Base-by-base conservation (phyloP, 2,329 filamentous ascomycete species). In the Cytospora schulzeri region DNA sequence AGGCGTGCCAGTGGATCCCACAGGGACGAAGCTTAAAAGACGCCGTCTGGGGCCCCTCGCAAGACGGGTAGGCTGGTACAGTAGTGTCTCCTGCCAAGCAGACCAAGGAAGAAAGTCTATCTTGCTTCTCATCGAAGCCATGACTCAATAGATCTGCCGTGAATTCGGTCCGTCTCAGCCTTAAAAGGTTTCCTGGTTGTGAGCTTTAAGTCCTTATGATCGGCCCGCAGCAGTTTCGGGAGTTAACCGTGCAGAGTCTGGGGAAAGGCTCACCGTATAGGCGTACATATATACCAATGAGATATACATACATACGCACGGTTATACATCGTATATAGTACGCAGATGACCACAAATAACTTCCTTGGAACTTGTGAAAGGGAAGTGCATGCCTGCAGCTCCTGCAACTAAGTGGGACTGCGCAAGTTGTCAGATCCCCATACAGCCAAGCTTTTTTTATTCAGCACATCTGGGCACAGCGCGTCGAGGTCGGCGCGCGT, bases 321-420 rank as follows among this genome's bases (percentile, higher is more conserved):
- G 41, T 2, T 12, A 48, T 48, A 24, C n/a, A 24, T 5, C 11
- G 45, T 48, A 9, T 3, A 17, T 48, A 22, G 17, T 4, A 22
- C 11, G 45, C 45, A 3, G n/a, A 48, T 12, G 45, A 24, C 45
- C 45, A 48, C 4, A 48, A 22, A 24, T 24, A 48, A 48, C 45
- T 48, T 48, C 45, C 45, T 48, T 48, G 45, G 45, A 48, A 48
- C 45, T 48, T 48, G 45, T 48, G 45, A 48, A 48, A 14, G n/a
- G 38, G n/a, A 24, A 48, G 45, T 48, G n/a, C 45, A 48, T 14
- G 45, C 45, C 45, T 48, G 45, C 45, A 48, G n/a, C 45, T 48
- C 45, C 45, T 48, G 45, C 45, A 48, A 24, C 45, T 14, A 48
- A 48, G 45, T 48, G 45, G 45, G 45, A 48, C 45, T 24, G n/a